Base-by-base conservation (phyloP, 805 yeast genomes). In the Barnettozyma populi region DNA sequence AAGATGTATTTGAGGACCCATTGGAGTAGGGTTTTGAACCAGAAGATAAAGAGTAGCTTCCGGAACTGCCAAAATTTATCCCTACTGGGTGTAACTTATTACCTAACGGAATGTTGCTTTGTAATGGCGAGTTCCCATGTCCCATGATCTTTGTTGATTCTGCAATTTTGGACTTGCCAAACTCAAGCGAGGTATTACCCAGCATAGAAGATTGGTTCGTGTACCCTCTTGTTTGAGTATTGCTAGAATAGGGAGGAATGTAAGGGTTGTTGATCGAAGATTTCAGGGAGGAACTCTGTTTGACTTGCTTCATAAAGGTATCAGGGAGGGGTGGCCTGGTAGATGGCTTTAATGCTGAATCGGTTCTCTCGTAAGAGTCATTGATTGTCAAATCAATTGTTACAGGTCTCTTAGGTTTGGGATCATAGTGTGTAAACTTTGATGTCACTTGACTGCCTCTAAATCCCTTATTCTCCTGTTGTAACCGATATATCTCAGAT, bases 331-430 rank as follows among this genome's bases (percentile, higher is more conserved):
- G 43, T 24, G 52, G 16, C 16, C 49, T 38, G 2, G 42, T 16
- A 2, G 36, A 27, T 25, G 25, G 36, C 29, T 35, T 24, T 25
- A 49, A n/a, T 39, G 37, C 13, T 10, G 20, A 19, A 16, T 35
- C 37, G 3, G 32, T 40, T 7, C 51, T 51, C 14, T 51, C 59
- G n/a, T 37, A 34, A 0, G 59, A 55, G 7, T 52, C 53, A 35
- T 52, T 54, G 4, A 29, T 32, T 0, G 61, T 57, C n/a, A 59
- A 46, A 47, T 59, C 62, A 7, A 57, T 50, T 1, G 62, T 59
- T 4, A 45, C 46, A 1, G 59, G 59, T 20, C 52, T 49, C 9
- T 24, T 40, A 19, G 6, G 7, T 13, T 40, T 39, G 3, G 14
- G 9, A 9, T 13, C 19, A 9, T 32, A 18, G 32, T 36, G 23